phyloP scores from a whole-genome alignment of 306 rosid species.

The Quercus mongolica region DNA sequence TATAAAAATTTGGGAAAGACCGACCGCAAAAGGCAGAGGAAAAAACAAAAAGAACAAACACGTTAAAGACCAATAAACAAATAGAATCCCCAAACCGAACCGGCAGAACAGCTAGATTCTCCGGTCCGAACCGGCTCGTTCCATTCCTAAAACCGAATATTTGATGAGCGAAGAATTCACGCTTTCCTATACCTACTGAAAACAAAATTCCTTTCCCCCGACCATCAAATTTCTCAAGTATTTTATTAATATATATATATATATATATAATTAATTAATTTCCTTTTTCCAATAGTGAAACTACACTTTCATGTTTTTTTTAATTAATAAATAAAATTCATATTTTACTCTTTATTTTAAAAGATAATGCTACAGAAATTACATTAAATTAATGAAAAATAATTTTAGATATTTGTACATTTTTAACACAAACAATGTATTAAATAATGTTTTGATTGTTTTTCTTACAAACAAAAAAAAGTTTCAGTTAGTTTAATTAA shows the following conservation, averaged over 20 bases:
- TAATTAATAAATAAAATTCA: too few species aligned
- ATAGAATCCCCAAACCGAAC: not conserved
- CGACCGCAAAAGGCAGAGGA: not conserved
- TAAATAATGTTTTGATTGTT: too few species aligned
- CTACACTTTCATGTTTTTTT: too few species aligned
- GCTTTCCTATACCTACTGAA: constrained; percentile 29
- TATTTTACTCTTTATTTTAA: too few species aligned
- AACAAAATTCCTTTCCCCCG: constrained; percentile 68
- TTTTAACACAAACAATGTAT: too few species aligned
- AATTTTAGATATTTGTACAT: too few species aligned
- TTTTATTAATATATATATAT: too few species aligned
- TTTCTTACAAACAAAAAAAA: rapidly evolving
- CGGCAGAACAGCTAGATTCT: not conserved
- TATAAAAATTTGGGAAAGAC: not conserved
- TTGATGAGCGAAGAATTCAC: constrained; percentile 42
- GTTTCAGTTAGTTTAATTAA: rapidly evolving
- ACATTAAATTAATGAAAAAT: too few species aligned
- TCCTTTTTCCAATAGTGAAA: too few species aligned
- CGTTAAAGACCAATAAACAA: too few species aligned
- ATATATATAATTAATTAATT: too few species aligned
- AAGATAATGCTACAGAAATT: too few species aligned
- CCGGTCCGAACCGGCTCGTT: constrained; percentile 19
- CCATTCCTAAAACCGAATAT: constrained; percentile 30
- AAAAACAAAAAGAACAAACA: not conserved
- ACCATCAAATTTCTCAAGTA: constrained; percentile 17